Base-by-base conservation (phyloP, 2,329 filamentous ascomycete species). In the Colletotrichum eremochloae region DNA sequence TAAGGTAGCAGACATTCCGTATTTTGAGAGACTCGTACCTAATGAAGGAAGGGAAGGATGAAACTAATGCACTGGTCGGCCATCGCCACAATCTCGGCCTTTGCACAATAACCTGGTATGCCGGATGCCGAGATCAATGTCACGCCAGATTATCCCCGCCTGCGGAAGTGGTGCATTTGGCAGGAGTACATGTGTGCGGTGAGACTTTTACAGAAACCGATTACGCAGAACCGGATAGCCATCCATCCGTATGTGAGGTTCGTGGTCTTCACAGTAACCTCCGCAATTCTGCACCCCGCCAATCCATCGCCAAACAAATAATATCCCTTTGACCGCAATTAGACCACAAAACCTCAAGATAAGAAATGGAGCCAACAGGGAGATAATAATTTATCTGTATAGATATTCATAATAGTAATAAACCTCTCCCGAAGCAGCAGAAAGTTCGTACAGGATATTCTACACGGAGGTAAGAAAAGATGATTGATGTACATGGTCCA, bases 61-160 rank as follows among this genome's bases (percentile, higher is more conserved):
- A 57, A 65, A 40, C 66, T 72, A 72, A 72, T 70, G 70, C 70
- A 72, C 33, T 31, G 58, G 55, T 72, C 70, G 70, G 70, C 9
- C 60, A 70, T 61, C 20, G 55, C 66, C 46, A 65, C 67, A 33
- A 69, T 69, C 55, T 46, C 61, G 60, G 66, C 18, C 48, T 42
- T 70, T 50, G 42, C 55, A 60, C 24, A 20, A 53, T n/a, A n/a
- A 42, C 60, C 66, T 42, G 36, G 48, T n/a, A 50, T 56, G 66
- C 70, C 70, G 66, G 63, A 5, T 24, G 24, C 62, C 50, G 46
- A 42, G 24, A 63, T 63, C 61, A 11, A 56, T 36, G 38, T 46
- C 36, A n/a, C 38, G 24, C 38, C 40, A 46, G 8, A 24, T n/a
- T 53, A 42, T 36, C 33, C 61, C n/a, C 8, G 24, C 11, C 3